Conservation (phyloP, 352 stramenopile genomes). For the Pythium biforme region DNA sequence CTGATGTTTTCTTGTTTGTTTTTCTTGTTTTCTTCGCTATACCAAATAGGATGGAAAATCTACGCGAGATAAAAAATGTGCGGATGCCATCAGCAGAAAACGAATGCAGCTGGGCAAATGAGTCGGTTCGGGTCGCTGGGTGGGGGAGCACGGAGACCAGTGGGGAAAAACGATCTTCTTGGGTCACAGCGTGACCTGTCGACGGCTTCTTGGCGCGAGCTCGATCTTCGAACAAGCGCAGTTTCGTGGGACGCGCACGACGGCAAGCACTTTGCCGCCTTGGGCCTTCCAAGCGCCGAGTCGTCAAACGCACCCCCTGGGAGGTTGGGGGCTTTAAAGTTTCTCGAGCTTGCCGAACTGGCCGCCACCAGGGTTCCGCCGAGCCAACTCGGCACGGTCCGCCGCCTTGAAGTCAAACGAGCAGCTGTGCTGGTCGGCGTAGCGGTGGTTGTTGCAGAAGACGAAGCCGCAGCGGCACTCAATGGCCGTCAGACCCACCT, state of each 20-base stretch:
- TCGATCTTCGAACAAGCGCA: neutral
- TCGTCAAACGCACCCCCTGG: conserved; percentile 1
- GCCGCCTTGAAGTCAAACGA: conserved; percentile 84
- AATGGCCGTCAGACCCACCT: conserved; percentile 87
- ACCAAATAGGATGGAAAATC: conserved; percentile 18
- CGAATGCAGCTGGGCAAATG: conserved; percentile 3
- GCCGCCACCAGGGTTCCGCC: conserved; percentile 76
- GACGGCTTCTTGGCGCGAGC: conserved; percentile 7
- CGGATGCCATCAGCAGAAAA: conserved; percentile 11
- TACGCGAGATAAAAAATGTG: conserved; percentile 21
- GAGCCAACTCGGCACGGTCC: conserved; percentile 71
- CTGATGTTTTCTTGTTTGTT: conserved; percentile 6
- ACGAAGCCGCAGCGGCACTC: conserved; percentile 89
- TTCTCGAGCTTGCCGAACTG: conserved; percentile 87
- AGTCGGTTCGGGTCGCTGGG: conserved; percentile 24
- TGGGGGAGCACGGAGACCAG: conserved; percentile 11
- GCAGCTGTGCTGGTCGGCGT: conserved; percentile 86
- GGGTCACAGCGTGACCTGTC: neutral
- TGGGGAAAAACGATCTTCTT: neutral
- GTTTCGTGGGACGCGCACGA: neutral
- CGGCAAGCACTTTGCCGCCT: conserved; percentile 24
- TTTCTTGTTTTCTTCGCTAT: conserved; percentile 11
- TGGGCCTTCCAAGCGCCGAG: neutral
- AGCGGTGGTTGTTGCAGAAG: conserved; percentile 86
- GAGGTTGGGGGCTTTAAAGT: conserved; percentile 43